These are phyloP conservation scores for Salix viminalis DNA, from an alignment of 345 rosid species.

Conservation along the genomic window DNA sequence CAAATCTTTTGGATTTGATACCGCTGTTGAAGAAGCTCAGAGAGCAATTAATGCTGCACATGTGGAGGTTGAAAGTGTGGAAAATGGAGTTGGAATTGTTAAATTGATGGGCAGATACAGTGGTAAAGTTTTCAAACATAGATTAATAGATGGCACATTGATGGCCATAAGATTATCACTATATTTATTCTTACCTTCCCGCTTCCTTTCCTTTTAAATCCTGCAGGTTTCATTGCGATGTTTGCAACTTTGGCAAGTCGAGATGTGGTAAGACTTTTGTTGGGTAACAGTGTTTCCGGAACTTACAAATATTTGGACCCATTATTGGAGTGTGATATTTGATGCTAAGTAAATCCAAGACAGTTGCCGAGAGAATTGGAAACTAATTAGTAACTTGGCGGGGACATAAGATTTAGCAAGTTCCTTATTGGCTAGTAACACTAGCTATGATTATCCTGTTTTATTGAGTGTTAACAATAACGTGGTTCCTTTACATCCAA, in stretches of 20 bases:
- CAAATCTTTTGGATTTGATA: slow-evolving; percentile 94
- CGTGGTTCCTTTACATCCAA: neutral
- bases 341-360: neutral
- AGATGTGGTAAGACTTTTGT: slow-evolving; percentile 68
- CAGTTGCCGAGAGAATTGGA: neutral
- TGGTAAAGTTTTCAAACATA: slow-evolving; percentile 42
- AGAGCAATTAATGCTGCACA: slow-evolving; percentile 96
- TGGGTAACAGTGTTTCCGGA: neutral
- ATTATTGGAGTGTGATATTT: neutral
- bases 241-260: slow-evolving; percentile 88
- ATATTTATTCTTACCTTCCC: neutral
- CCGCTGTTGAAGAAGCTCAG: slow-evolving; percentile 97
- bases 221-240: slow-evolving; percentile 90
- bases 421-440: neutral
- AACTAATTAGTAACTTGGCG: neutral
- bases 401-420: neutral
- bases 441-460: neutral
- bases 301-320: neutral
- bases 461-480: neutral
- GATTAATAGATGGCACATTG: neutral
- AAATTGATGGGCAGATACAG: slow-evolving; percentile 99
- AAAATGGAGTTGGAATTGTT: slow-evolving; percentile 92
- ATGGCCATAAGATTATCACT: neutral
- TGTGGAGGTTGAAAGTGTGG: slow-evolving; percentile 93
- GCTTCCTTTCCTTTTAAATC: slow-evolving; percentile 12